Conservation (phyloP, 495 filamentous ascomycete genomes). For the Trichocladium uniseriatum region DNA sequence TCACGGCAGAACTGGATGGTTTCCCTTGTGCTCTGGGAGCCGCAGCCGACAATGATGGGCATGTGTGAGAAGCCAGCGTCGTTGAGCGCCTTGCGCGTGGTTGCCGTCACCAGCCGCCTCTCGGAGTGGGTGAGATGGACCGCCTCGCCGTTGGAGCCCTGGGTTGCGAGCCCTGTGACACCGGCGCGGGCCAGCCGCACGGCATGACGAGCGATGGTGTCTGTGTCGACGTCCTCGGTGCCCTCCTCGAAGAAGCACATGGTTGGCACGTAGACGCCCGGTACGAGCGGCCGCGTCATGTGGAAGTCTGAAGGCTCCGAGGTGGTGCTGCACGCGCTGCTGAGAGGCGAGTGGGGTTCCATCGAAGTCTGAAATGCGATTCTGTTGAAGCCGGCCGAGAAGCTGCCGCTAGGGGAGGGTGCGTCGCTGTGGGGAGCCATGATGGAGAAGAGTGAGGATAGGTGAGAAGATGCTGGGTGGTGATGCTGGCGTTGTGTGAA, state of each 20-base stretch:
- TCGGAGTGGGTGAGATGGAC: slow-evolving; percentile 71
- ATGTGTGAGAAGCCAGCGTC: slow-evolving; percentile 60
- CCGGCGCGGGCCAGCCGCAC: slow-evolving; percentile 75
- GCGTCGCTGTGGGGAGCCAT: slow-evolving; percentile 48
- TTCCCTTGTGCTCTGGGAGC: slow-evolving; percentile 76
- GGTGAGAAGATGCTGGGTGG: slow-evolving; percentile 4
- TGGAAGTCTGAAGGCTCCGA: slow-evolving; percentile 34
- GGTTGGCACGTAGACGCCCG: slow-evolving; percentile 78
- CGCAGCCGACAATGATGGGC: slow-evolving; percentile 82
- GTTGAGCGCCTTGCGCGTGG: slow-evolving; percentile 68
- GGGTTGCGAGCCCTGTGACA: slow-evolving; percentile 70
- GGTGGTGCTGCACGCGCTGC: slow-evolving; percentile 36
- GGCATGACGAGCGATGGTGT: slow-evolving; percentile 63
- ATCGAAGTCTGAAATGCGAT: slow-evolving; percentile 28
- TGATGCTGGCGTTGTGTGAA: no score
- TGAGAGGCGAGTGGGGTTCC: slow-evolving; percentile 32
- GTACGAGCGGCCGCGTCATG: slow-evolving; percentile 52
- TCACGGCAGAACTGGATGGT: slow-evolving; percentile 73
- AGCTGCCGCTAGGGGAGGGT: slow-evolving; percentile 40
- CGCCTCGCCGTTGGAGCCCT: slow-evolving; percentile 87
- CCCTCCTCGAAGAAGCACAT: slow-evolving; percentile 77
- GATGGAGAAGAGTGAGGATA: neutral
- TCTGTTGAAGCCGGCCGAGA: slow-evolving; percentile 36
- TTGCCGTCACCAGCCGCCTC: slow-evolving; percentile 61
- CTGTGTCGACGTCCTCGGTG: slow-evolving; percentile 68